Evolutionary conservation across 2,329 filamentous ascomycete species (phyloP).

Genomic region (Furcasterigmium sp.): DNA sequence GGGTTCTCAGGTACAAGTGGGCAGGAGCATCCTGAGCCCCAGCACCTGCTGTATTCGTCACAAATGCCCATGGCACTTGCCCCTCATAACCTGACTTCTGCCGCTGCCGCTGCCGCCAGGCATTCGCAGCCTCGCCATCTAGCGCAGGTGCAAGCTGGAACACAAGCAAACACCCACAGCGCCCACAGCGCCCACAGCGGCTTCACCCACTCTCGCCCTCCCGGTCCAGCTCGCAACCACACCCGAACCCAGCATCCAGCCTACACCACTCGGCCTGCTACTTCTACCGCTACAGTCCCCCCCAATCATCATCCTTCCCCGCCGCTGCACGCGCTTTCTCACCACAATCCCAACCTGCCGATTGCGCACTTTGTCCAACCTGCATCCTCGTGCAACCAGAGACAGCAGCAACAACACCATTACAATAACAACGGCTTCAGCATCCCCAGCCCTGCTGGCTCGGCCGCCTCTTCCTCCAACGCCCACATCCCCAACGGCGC

Average conservation of each 20-base stretch:
- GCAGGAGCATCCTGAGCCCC: conserved; percentile 15
- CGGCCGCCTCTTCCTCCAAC: conserved; percentile 5
- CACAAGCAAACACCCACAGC: too few relatives aligned
- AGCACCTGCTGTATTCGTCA: conserved; percentile 2
- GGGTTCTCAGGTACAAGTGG: too few relatives aligned
- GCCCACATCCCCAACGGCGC: conserved; percentile 8
- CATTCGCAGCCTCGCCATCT: too few relatives aligned
- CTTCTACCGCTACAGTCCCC: conserved; percentile 4
- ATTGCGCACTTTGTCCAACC: background rate
- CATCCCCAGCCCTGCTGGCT: conserved; percentile 3
- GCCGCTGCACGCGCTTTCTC: background rate
- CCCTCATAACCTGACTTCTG: conserved; percentile 6
- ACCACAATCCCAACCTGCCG: background rate
- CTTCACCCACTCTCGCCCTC: conserved; percentile 1
- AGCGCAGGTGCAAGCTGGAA: too few relatives aligned
- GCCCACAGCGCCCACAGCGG: too few relatives aligned
- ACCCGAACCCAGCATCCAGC: conserved; percentile 1
- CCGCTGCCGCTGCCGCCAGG: conserved; percentile 1
- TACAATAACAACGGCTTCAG: background rate
- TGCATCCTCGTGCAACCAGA: conserved; percentile 1
- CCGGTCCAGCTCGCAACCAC: too few relatives aligned
- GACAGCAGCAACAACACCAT: background rate
- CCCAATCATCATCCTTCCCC: conserved; percentile 6
- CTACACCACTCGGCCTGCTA: background rate
- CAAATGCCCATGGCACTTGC: background rate